These are phyloP conservation scores for Diplodia scrobiculata DNA, from an alignment of 2,329 filamentous ascomycete species.

Conservation along the genomic window DNA sequence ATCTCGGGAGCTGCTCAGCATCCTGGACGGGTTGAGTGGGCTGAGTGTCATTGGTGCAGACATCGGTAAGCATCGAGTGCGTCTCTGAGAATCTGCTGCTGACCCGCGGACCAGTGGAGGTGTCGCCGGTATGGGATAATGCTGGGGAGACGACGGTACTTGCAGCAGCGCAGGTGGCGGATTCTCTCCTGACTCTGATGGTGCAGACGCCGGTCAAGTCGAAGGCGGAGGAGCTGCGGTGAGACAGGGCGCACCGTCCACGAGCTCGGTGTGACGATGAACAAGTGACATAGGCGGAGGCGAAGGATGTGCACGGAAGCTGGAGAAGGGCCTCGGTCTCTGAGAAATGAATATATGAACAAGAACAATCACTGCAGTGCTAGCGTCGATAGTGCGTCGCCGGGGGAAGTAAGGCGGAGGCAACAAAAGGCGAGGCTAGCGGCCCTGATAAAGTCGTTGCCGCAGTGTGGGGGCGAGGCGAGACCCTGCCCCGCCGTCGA, in stretches of 20 bases:
- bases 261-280: background rate
- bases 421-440: background rate
- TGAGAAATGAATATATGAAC: background rate
- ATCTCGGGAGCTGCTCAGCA: slow-evolving; percentile 60
- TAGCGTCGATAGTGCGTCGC: background rate
- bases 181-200: slow-evolving; percentile 54
- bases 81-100: background rate
- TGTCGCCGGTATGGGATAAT: slow-evolving; percentile 64
- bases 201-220: slow-evolving; percentile 46
- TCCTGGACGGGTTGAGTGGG: slow-evolving; percentile 61
- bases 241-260: slow-evolving; percentile 13
- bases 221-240: slow-evolving; percentile 13
- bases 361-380: background rate
- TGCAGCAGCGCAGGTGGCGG: slow-evolving; percentile 58
- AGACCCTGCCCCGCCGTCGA: slow-evolving; percentile 6
- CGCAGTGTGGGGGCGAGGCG: background rate
- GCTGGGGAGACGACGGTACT: slow-evolving; percentile 60
- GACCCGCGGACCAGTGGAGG: slow-evolving; percentile 52
- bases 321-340: background rate
- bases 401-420: background rate
- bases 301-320: background rate
- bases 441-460: background rate
- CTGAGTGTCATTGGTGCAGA: slow-evolving; percentile 62
- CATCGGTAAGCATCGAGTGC: slow-evolving; percentile 48
- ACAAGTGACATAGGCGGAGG: too few species aligned